A percentile compares a stretch with the other conserved stretches of the same genome.
Conservation (phyloP, 805 yeast species). For the Metschnikowia lunata region DNA sequence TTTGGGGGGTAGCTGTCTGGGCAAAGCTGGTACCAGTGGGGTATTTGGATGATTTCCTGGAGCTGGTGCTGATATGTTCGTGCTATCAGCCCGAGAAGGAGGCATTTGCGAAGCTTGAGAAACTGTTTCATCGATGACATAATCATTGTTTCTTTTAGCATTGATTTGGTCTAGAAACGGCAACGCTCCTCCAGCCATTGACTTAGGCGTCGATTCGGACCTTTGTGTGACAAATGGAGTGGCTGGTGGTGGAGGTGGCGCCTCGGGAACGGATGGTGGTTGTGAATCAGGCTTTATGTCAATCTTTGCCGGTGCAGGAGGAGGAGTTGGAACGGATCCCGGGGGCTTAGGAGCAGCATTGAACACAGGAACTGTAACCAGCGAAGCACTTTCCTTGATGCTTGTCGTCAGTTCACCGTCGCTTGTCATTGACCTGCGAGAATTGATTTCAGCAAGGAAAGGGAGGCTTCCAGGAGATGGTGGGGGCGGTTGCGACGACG, state of each 20-base stretch:
- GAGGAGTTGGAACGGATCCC: constrained; percentile 14
- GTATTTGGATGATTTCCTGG: neutral
- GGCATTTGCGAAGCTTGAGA: constrained; percentile 14
- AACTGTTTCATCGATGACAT: constrained; percentile 37
- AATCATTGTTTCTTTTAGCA: constrained; percentile 43
- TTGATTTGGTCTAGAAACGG: constrained; percentile 51
- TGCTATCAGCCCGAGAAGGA: neutral
- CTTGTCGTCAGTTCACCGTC: neutral
- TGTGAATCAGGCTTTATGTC: constrained; percentile 9
- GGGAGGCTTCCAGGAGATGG: constrained; percentile 11
- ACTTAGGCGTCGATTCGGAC: constrained; percentile 16
- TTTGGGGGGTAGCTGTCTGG: constrained; percentile 38
- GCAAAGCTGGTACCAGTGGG: constrained; percentile 37
- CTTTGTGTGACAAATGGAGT: constrained; percentile 17
- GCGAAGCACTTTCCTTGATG: neutral
- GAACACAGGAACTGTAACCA: too few relatives aligned
- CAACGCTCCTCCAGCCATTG: constrained; percentile 33
- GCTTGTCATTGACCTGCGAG: constrained; percentile 10
- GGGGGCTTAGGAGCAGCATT: constrained; percentile 4
- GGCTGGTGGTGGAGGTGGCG: constrained; percentile 21
- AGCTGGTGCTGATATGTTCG: neutral
- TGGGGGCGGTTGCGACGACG: constrained; percentile 13
- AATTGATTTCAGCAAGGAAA: constrained; percentile 17
- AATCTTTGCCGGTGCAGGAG: constrained; percentile 19
- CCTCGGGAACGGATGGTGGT: constrained; percentile 12